Evolutionary conservation across 2,329 filamentous ascomycete species (phyloP).

Genomic region (Nothophoma quercina): DNA sequence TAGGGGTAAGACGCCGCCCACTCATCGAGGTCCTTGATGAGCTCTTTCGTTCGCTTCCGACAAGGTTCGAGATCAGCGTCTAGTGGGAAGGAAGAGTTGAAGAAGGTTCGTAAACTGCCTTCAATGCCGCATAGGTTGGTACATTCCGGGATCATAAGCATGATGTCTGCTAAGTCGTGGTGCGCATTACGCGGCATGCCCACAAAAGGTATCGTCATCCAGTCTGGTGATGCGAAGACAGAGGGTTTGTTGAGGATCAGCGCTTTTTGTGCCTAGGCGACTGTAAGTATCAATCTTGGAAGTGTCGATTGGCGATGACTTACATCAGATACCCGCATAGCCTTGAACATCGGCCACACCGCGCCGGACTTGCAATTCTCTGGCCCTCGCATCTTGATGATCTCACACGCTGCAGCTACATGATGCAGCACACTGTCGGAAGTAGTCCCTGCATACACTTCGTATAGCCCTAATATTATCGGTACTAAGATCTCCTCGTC

Average conservation of each 20-base stretch:
- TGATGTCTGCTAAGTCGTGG: constrained; percentile 35
- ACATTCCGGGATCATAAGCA: constrained; percentile 38
- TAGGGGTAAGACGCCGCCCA: constrained; percentile 35
- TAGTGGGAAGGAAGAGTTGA: constrained; percentile 23
- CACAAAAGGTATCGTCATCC: constrained; percentile 42
- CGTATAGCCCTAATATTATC: constrained; percentile 40
- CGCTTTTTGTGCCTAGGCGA: constrained; percentile 32
- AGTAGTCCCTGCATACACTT: constrained; percentile 41
- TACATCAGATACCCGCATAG: constrained; percentile 41
- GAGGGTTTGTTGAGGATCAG: constrained; percentile 40
- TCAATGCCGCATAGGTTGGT: constrained; percentile 22
- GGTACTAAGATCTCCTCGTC: constrained; percentile 42
- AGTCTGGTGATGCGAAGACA: constrained; percentile 33
- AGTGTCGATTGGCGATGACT: background rate
- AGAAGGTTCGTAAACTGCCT: constrained; percentile 32
- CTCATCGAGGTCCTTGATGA: constrained; percentile 26
- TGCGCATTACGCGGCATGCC: constrained; percentile 33
- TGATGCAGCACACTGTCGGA: constrained; percentile 41
- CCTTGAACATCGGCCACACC: constrained; percentile 39
- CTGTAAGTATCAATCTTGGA: constrained; percentile 12
- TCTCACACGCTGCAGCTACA: constrained; percentile 35
- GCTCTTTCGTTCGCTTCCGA: constrained; percentile 21
- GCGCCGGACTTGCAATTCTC: constrained; percentile 33
- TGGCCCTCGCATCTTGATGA: constrained; percentile 44
- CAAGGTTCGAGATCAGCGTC: constrained; percentile 21